Percentiles rank a stretch among this genome's conserved stretches.
phyloP scores from a whole-genome alignment of 148 eudicot genomes.

The Chenopodium berlandieri region DNA sequence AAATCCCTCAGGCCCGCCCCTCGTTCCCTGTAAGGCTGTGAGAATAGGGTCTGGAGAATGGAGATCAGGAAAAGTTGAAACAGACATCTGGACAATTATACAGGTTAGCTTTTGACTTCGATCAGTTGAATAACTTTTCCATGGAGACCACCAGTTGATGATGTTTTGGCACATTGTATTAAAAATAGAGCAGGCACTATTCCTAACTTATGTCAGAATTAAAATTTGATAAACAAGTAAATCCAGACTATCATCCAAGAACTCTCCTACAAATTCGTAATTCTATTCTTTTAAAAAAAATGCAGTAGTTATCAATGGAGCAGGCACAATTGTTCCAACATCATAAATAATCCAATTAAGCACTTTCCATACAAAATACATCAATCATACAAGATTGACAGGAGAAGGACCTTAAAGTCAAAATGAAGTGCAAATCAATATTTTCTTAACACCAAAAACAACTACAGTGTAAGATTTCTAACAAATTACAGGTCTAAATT shows the following conservation, averaged over 20 bases:
- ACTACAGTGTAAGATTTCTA: too few species aligned
- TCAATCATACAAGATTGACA: too few species aligned
- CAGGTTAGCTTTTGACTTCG: background rate
- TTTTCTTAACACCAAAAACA: too few species aligned
- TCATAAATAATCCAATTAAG: too few species aligned
- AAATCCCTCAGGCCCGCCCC: background rate
- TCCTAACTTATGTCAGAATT: background rate
- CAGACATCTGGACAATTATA: background rate
- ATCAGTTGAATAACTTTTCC: background rate
- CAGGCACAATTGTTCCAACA: background rate
- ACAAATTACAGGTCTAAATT: too few species aligned
- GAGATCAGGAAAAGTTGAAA: background rate
- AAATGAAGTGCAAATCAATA: too few species aligned
- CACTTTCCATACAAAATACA: too few species aligned
- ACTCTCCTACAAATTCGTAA: background rate
- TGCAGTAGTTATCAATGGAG: background rate
- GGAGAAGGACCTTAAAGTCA: too few species aligned
- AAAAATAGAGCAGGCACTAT: background rate
- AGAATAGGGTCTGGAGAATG: background rate
- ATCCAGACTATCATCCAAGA: background rate
- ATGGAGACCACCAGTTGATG: background rate
- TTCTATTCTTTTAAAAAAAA: background rate
- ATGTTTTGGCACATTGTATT: background rate
- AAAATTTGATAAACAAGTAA: background rate
- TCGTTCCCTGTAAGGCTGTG: background rate